phyloP scores from a whole-genome alignment of 139 green algal species.

The Chlamydomonas incerta region DNA sequence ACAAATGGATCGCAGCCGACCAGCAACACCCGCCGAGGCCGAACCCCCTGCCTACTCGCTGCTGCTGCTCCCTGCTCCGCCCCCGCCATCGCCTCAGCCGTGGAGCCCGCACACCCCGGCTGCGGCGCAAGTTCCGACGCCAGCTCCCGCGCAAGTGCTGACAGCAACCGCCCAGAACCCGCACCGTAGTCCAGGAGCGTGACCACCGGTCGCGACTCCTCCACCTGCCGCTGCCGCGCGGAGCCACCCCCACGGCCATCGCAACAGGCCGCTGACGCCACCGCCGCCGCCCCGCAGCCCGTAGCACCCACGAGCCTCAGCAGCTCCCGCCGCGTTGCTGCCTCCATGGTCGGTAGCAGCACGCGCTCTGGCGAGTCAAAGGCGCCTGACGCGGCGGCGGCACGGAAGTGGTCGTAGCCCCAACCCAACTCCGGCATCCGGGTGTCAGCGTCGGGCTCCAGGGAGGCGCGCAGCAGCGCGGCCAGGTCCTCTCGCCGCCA shows the following conservation, averaged over 20 bases:
- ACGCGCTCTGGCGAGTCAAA: conserved; percentile 2
- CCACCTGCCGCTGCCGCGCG: not conserved
- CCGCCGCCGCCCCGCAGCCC: too few species aligned
- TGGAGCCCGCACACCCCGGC: too few species aligned
- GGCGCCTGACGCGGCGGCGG: not conserved
- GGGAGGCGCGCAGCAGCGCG: not conserved
- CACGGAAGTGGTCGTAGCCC: conserved; percentile 18
- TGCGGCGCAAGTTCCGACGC: too few species aligned
- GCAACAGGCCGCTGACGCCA: too few species aligned
- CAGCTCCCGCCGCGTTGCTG: not conserved
- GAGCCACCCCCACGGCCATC: too few species aligned
- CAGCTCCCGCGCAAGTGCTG: not conserved
- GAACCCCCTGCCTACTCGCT: too few species aligned
- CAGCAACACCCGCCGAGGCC: not conserved
- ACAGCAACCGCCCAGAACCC: conserved; percentile 34
- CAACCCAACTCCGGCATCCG: not conserved
- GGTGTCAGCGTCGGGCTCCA: not conserved
- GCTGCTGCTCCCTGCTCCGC: not conserved
- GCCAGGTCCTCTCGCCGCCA: conserved; percentile 23
- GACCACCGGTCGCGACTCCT: not conserved
- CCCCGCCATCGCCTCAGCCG: too few species aligned
- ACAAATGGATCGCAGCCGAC: not conserved
- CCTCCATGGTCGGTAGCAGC: not conserved
- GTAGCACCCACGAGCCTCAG: not conserved
- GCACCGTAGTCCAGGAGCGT: conserved; percentile 43